phyloP scores from a whole-genome alignment of 2,329 filamentous ascomycete genomes.

The Fusarium sp. region DNA sequence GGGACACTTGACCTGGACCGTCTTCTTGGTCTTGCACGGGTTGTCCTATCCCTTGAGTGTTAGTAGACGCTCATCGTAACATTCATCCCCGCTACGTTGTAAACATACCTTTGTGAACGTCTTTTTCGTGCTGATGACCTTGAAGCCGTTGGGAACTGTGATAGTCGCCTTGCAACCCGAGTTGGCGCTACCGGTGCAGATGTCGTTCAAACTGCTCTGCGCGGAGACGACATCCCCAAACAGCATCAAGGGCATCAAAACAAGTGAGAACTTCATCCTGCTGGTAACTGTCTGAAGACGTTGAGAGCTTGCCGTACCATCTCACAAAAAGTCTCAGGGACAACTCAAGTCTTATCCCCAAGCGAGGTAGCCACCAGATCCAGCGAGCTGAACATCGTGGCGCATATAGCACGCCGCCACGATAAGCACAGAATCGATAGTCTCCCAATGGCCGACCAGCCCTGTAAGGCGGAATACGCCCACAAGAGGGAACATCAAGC shows the following conservation, averaged over 20 bases:
- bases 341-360: background rate
- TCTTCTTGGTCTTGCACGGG: background rate
- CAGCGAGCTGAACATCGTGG: background rate
- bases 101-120: background rate
- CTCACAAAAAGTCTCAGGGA: background rate
- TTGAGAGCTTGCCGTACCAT: background rate
- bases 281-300: background rate
- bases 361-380: background rate
- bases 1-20: background rate
- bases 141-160: background rate
- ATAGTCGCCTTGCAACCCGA: background rate
- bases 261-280: background rate
- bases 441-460: background rate
- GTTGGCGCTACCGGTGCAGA: background rate
- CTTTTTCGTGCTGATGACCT: background rate
- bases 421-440: background rate
- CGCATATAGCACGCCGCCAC: background rate
- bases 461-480: background rate
- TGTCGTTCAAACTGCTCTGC: background rate
- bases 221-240: background rate
- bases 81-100: background rate
- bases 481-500: background rate
- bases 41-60: background rate
- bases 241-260: background rate
- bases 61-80: background rate